A percentile compares a stretch with the other conserved stretches of the same genome.
phyloP scores from a whole-genome alignment of 805 yeast genomes.

The Candida manassasensis region DNA sequence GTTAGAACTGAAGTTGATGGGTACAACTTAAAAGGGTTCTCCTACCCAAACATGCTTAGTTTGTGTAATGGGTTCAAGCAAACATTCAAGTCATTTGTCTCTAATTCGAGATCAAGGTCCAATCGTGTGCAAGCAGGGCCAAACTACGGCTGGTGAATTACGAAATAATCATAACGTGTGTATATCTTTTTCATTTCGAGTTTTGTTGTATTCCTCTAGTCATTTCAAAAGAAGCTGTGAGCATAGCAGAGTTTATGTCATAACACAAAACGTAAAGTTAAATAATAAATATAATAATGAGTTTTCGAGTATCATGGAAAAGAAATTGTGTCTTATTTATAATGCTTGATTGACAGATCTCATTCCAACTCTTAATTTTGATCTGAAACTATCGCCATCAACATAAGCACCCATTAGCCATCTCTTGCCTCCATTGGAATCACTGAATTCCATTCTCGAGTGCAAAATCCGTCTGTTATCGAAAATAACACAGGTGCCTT shows the following conservation, averaged over 20 bases:
- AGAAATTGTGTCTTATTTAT: too few relatives aligned
- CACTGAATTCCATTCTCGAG: conserved; percentile 45
- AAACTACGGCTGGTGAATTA: background rate
- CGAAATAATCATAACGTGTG: background rate
- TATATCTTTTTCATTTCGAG: background rate
- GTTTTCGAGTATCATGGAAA: too few relatives aligned
- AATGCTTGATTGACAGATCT: conserved; percentile 4
- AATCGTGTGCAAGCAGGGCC: conserved; percentile 13
- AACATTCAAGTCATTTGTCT: conserved; percentile 35
- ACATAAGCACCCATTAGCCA: conserved; percentile 76
- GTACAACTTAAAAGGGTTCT: conserved; percentile 68
- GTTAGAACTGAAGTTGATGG: conserved; percentile 90
- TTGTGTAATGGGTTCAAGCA: conserved; percentile 95
- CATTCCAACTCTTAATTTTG: conserved; percentile 43
- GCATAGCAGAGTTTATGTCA: too few relatives aligned
- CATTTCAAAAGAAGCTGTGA: too few relatives aligned
- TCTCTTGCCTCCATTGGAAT: conserved; percentile 47
- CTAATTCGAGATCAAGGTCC: conserved; percentile 12
- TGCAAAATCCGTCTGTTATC: conserved; percentile 70
- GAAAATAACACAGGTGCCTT: conserved; percentile 61
- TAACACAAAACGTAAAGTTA: too few relatives aligned
- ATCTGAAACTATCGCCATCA: conserved; percentile 65
- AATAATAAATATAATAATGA: too few relatives aligned
- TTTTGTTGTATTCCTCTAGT: too few relatives aligned
- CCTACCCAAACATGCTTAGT: conserved; percentile 83